These are phyloP conservation scores for Ceratocystis diversiconidia DNA, from an alignment of 2,329 filamentous ascomycete genomes.

Conservation along the genomic window DNA sequence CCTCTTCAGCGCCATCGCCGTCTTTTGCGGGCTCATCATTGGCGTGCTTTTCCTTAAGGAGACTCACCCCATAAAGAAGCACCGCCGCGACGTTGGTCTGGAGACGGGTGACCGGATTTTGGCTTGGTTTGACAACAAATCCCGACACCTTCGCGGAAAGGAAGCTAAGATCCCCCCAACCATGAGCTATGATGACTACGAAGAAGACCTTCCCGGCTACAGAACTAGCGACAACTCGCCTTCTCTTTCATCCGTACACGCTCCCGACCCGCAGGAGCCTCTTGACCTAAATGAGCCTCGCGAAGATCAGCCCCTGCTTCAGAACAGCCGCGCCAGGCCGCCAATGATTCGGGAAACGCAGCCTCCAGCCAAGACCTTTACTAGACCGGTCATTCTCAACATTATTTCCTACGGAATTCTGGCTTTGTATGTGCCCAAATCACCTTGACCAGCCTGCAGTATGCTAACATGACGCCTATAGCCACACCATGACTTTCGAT, in stretches of 20 bases:
- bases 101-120: constrained; percentile 62
- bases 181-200: constrained; percentile 25
- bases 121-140: constrained; percentile 26
- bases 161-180: neutral
- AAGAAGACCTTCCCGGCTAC: constrained; percentile 56
- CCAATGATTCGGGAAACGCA: constrained; percentile 20
- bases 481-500: constrained; percentile 94
- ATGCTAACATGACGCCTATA: constrained; percentile 26
- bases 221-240: constrained; percentile 45
- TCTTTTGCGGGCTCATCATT: constrained; percentile 59
- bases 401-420: constrained; percentile 84
- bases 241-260: constrained; percentile 27
- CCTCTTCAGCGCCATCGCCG: constrained; percentile 70
- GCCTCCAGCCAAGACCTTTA: constrained; percentile 48
- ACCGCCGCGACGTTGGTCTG: constrained; percentile 58
- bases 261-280: constrained; percentile 25
- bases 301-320: constrained; percentile 12
- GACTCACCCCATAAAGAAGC: constrained; percentile 73
- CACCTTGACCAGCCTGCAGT: constrained; percentile 18
- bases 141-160: neutral
- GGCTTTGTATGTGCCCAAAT: constrained; percentile 53
- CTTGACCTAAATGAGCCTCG: constrained; percentile 25
- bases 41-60: constrained; percentile 85
- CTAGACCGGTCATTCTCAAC: constrained; percentile 68
- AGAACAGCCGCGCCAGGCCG: neutral